Conservation (phyloP, 768 basidiomycete genomes). For the Boletellus emodensis region DNA sequence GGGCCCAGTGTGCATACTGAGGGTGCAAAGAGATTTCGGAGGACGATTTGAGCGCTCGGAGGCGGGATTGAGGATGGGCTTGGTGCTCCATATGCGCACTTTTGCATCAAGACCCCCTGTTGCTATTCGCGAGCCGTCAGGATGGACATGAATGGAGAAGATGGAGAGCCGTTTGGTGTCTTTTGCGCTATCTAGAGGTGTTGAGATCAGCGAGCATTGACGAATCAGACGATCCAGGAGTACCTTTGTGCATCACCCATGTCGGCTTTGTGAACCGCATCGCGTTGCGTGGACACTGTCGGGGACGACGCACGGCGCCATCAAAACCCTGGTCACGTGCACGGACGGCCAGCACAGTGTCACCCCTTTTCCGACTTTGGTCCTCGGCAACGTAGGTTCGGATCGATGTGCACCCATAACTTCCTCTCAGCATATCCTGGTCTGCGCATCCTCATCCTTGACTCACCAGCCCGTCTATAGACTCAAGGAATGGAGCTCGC, state of each 20-base stretch:
- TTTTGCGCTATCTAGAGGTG: constrained; percentile 42
- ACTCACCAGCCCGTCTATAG: too few relatives aligned
- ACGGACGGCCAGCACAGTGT: too few relatives aligned
- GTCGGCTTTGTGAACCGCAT: constrained; percentile 90
- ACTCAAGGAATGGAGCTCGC: too few relatives aligned
- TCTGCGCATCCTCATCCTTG: too few relatives aligned
- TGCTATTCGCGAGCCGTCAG: constrained; percentile 94
- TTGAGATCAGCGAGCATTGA: background rate
- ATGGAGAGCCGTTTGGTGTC: constrained; percentile 70
- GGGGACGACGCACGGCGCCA: background rate
- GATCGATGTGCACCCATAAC: too few relatives aligned
- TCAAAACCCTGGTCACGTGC: background rate
- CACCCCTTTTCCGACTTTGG: too few relatives aligned
- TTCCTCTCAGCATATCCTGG: too few relatives aligned
- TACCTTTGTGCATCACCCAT: constrained; percentile 81
- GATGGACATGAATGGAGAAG: constrained; percentile 91
- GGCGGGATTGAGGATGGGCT: constrained; percentile 79
- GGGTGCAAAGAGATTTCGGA: constrained; percentile 85
- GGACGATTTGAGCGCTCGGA: constrained; percentile 65
- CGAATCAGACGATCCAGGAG: background rate
- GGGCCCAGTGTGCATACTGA: constrained; percentile 91
- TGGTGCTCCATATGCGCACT: constrained; percentile 96
- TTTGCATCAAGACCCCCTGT: constrained; percentile 96
- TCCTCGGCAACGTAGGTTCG: too few relatives aligned
- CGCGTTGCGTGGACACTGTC: background rate